Base-by-base conservation (phyloP, 2,329 filamentous ascomycete genomes). In the Neophaeococcomyces mojaviensis region DNA sequence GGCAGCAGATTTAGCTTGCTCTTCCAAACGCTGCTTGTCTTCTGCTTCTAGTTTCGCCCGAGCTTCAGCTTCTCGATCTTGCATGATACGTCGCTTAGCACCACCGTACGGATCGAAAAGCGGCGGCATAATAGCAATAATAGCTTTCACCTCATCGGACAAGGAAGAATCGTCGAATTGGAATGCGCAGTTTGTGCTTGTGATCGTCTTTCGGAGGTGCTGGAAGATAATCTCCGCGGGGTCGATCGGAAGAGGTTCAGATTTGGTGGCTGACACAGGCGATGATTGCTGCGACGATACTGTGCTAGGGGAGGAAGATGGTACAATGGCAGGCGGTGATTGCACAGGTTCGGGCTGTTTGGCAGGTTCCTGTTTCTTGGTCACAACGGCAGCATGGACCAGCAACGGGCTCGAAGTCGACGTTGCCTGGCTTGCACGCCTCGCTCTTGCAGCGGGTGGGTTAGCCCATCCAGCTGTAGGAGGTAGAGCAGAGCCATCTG, bases 401-500 rank as follows among this genome's bases (percentile, higher is more conserved):
- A 70, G 75, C 31, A 85, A 84, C 37, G 90, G 89, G 61, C 89
- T 96, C 2, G 88, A 83, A 20, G 86, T 81, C 16, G 86, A 84
- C 53, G 79, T 82, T 26, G 86, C 84, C 55, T 88, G 79, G 58
- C 88, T 95, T n/a, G 67, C 57, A 26, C 69, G 49, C 79, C 86
- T 56, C 77, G 79, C 58, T 81, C 81, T 65, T 74, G 76, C 53
- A 75, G 78, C 64, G 71, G 79, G 60, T 47, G 81, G 72, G 59
- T 82, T 78, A 16, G 90, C 92, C 92, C 92, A 98, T 60, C 84
- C 96, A 3, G 90, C 92, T 3, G 89, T 88, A 1, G 89, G 88
- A 2, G 92, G 94, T 34, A 98, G 71, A n/a, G 88, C 92, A 32
- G 92, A 88, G 2, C 83, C 82, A 59, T 96, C 90, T n/a, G 77